A percentile compares a stretch with the other conserved stretches of the same genome.
These are phyloP conservation scores for Yamagishiella unicocca DNA, from an alignment of 139 green algal genomes.

Conservation along the genomic window DNA sequence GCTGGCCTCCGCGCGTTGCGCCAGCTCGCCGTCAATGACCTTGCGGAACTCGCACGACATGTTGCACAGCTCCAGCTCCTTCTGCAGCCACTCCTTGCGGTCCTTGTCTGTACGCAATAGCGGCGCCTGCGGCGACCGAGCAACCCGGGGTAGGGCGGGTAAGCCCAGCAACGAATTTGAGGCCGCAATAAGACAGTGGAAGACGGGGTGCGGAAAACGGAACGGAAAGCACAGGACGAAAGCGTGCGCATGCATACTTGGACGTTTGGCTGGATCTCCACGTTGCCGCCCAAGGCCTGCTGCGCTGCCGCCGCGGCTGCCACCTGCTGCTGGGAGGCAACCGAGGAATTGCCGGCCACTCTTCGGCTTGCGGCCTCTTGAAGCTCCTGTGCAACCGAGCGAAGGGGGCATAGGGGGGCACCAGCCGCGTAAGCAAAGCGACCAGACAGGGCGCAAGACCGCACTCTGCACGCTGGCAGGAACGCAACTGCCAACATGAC, in stretches of 20 bases:
- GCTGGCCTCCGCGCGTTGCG: conserved; percentile 59
- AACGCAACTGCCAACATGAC: too few species aligned
- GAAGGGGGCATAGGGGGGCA: background rate
- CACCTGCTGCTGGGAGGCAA: background rate
- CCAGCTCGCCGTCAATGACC: conserved; percentile 87
- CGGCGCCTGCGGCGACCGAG: conserved; percentile 52
- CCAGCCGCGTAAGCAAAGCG: background rate
- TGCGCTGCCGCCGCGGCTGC: background rate
- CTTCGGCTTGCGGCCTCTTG: background rate
- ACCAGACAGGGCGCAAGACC: too few species aligned
- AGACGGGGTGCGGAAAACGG: too few species aligned
- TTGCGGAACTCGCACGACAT: conserved; percentile 67
- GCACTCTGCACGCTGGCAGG: too few species aligned
- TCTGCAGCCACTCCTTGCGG: conserved; percentile 82
- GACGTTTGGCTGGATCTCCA: conserved; percentile 79
- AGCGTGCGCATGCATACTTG: too few species aligned
- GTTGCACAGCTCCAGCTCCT: conserved; percentile 80
- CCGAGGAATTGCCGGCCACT: background rate
- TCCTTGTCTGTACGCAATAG: conserved; percentile 78
- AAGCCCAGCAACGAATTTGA: background rate
- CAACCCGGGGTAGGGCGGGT: background rate
- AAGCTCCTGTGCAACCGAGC: background rate
- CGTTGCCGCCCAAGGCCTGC: conserved; percentile 6
- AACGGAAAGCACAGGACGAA: too few species aligned
- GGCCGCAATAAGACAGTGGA: background rate